Evolutionary conservation across 1,139 yeast genomes (phyloP), one percentile per base, ranked within the genome.

Genomic region (Wickerhamiella pararugosa): DNA sequence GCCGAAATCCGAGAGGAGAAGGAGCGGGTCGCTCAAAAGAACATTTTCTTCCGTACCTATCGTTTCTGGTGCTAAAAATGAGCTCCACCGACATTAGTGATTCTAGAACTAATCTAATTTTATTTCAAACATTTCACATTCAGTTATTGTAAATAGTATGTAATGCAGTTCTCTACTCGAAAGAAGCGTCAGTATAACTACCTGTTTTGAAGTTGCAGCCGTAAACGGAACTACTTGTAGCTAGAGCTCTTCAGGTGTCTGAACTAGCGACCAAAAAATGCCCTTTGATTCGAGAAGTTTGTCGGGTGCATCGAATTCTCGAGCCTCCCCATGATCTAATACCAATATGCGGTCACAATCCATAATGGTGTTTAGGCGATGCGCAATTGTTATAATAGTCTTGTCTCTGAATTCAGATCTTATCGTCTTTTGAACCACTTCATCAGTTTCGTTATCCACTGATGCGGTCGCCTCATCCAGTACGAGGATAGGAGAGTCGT

Each of bases 381-480:
- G 94, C 0, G 93, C 94, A 52, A 82, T 79, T 0, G 92, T 80
- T 39, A 82, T 61, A 46, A 81, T 79, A 0, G 93, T 81, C 53
- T 78, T 70, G 50, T 76, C 70, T 41, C 62, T 65, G 57, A 81
- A 80, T 54, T 75, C 76, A 1, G 61, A 54, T 45, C 87, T 66
- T 36, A 82, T 80, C 0, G 92, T 79, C 49, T 75, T 73, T 59
- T 81, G 93, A 40, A 81, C 74, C 43, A 80, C 69, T 50, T 69
- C 70, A 53, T 81, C 93, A 0, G 93, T 81, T 54, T 79, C 79
- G 10, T 76, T 73, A 57, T 82, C 94, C 28, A 82, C 90, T 2
- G 90, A 79, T 0, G 93, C 87, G 0, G 93, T 82, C 1, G 93
- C 93, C 58, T 82, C 94, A 56, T 82, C 93, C 41, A 82, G 62